These are phyloP conservation scores for Cercophora newfieldiana DNA, from an alignment of 495 filamentous ascomycete genomes.

Conservation along the genomic window DNA sequence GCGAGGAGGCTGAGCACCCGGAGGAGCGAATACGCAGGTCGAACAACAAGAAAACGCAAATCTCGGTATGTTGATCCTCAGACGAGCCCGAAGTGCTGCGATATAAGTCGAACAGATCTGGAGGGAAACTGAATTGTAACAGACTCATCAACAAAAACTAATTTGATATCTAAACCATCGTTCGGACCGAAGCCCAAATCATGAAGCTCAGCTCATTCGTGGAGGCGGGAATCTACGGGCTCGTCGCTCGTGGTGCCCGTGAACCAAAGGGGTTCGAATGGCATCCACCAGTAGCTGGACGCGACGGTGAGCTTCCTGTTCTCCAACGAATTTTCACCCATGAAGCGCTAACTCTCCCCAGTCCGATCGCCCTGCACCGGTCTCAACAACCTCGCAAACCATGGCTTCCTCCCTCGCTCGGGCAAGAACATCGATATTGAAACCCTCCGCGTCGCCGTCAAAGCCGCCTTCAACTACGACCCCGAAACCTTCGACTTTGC, in stretches of 20 bases:
- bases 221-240: slow-evolving; percentile 1
- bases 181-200: too few species aligned
- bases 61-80: neutral
- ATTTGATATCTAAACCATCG: neutral
- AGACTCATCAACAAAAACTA: neutral
- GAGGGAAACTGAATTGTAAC: too few species aligned
- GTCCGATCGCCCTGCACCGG: slow-evolving; percentile 49
- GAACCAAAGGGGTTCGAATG: slow-evolving; percentile 22
- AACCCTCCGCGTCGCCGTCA: slow-evolving; percentile 20
- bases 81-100: neutral
- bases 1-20: neutral
- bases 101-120: neutral
- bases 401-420: slow-evolving; percentile 54
- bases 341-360: neutral
- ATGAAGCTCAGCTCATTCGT: slow-evolving; percentile 17
- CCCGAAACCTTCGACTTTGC: slow-evolving; percentile 25
- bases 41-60: neutral
- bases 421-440: slow-evolving; percentile 40
- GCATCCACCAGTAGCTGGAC: neutral
- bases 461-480: slow-evolving; percentile 27
- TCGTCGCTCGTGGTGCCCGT: slow-evolving; percentile 1
- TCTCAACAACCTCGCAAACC: slow-evolving; percentile 58
- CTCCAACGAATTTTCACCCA: neutral
- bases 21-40: neutral
- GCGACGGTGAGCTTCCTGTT: slow-evolving; percentile 1